phyloP scores from a whole-genome alignment of 257 asterid genomes.

The Solanum megistacrolobum region DNA sequence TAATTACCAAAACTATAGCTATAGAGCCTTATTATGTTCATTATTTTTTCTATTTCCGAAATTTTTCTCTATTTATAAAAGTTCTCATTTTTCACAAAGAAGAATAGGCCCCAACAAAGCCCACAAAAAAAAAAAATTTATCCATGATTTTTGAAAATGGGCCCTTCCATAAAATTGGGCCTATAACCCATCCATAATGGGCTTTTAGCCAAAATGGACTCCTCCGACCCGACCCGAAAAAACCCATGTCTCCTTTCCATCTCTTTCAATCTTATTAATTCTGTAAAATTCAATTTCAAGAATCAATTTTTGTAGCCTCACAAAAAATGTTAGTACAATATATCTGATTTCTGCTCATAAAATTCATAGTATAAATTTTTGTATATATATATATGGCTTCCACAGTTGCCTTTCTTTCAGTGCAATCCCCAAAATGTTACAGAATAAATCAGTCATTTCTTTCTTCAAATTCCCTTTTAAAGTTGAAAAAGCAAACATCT shows the following conservation, averaged over 20 bases:
- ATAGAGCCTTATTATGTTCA: too few relatives aligned
- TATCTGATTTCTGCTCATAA: background rate
- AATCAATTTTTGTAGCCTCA: background rate
- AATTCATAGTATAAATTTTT: background rate
- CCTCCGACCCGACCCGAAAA: background rate
- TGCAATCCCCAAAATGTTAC: background rate
- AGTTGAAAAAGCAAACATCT: constrained; percentile 24
- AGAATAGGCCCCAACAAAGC: background rate
- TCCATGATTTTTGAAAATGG: background rate
- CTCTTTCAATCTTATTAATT: background rate
- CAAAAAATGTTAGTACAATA: background rate
- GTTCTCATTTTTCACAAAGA: background rate
- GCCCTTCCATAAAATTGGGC: background rate
- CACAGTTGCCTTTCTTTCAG: background rate
- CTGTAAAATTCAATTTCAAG: background rate
- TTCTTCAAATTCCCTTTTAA: constrained; percentile 16
- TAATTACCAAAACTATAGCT: too few relatives aligned
- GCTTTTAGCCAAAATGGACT: background rate
- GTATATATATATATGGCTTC: background rate
- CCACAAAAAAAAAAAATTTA: background rate
- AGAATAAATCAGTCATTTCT: background rate
- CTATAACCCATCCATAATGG: background rate
- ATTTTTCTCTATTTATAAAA: background rate
- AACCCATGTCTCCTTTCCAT: background rate
- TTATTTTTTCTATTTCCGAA: too few relatives aligned